Conservation (phyloP, 805 yeast species). For the Pichia ethanolica region DNA sequence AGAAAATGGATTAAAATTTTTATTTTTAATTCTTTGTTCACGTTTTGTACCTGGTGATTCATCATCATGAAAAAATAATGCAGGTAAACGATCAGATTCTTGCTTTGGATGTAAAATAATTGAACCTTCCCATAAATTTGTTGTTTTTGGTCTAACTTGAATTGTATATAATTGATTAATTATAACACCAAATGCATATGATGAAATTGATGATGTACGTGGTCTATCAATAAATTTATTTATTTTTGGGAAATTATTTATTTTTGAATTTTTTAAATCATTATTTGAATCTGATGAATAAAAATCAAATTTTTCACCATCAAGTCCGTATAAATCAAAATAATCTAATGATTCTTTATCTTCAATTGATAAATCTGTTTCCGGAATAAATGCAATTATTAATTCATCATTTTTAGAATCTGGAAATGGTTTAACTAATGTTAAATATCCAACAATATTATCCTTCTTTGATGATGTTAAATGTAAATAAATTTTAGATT, state of each 20-base stretch:
- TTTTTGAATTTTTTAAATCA: constrained; percentile 11
- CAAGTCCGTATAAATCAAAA: constrained; percentile 33
- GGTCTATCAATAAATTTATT: constrained; percentile 44
- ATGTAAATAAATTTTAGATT: constrained; percentile 76
- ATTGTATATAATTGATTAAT: constrained; percentile 62
- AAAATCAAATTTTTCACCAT: constrained; percentile 25
- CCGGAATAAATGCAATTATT: constrained; percentile 64
- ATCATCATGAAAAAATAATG: constrained; percentile 87
- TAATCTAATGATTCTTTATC: constrained; percentile 27
- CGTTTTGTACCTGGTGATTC: constrained; percentile 68
- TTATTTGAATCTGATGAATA: constrained; percentile 13
- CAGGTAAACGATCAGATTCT: constrained; percentile 60
- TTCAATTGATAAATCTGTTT: constrained; percentile 28
- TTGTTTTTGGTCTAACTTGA: constrained; percentile 75
- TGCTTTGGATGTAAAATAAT: constrained; percentile 62
- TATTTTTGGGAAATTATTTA: constrained; percentile 21
- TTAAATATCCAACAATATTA: constrained; percentile 71
- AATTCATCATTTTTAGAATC: constrained; percentile 46
- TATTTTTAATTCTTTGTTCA: constrained; percentile 51
- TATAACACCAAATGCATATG: constrained; percentile 64
- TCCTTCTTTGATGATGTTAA: constrained; percentile 68
- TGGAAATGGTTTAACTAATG: constrained; percentile 49
- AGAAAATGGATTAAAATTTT: constrained; percentile 69
- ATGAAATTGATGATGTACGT: constrained; percentile 39
- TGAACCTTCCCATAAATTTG: constrained; percentile 92